Evolutionary conservation across 495 filamentous ascomycete species (phyloP).

Genomic region (Talaromyces adpressus): DNA sequence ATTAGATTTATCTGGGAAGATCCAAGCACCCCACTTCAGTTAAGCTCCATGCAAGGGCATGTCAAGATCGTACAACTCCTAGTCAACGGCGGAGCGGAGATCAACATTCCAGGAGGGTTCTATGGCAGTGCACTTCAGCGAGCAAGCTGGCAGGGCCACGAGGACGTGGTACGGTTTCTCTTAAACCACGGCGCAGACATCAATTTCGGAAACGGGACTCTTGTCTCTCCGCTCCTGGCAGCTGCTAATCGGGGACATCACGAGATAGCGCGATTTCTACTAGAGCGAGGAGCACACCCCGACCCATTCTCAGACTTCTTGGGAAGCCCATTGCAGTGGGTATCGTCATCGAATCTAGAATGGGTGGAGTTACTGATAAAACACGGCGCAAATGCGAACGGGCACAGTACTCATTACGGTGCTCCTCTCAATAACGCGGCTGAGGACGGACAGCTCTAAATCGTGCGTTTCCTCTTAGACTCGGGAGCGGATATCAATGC

Average conservation of each 20-base stretch:
- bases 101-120: slow-evolving; percentile 1
- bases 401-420: background rate
- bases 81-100: slow-evolving; percentile 8
- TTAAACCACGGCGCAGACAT: slow-evolving; percentile 8
- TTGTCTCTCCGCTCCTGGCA: background rate
- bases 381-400: slow-evolving; percentile 1
- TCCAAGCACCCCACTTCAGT: slow-evolving; percentile 2
- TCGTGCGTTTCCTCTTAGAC: slow-evolving; percentile 7
- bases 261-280: background rate
- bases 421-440: background rate
- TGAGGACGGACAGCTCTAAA: background rate
- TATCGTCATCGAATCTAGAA: background rate
- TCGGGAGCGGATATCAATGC: slow-evolving; percentile 14
- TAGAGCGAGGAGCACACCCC: background rate
- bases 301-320: background rate
- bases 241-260: background rate
- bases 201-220: background rate
- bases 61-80: slow-evolving; percentile 6
- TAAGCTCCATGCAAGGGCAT: slow-evolving; percentile 3
- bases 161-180: slow-evolving; percentile 9
- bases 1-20: background rate
- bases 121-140: slow-evolving; percentile 11
- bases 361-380: background rate
- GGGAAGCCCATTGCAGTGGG: background rate
- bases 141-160: background rate